Base-by-base conservation (phyloP, 2,329 filamentous ascomycete species). In the Grosmannia clavigera region DNA sequence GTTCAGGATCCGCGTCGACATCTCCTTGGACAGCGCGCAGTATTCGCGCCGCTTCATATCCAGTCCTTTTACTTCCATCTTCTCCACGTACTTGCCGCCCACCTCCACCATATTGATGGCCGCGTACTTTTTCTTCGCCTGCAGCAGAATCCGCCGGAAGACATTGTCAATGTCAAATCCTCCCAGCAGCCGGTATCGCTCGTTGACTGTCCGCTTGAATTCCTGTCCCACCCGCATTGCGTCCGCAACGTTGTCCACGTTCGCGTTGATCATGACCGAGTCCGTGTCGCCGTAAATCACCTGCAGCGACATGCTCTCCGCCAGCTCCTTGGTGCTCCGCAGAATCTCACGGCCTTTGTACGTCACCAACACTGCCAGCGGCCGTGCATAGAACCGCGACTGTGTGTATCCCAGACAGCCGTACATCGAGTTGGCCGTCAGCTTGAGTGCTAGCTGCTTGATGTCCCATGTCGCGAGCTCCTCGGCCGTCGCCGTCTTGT, bases 261-360 rank as follows among this genome's bases (percentile, higher is more conserved):
- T 97, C 64, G 94, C 95, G 70, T 99, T 99, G 78, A 99, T 97
- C 94, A 99, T 99, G 74, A 99, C 94, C 10, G 94, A 99, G 74
- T 99, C 94, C 14, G 94, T 99, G 74, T 99, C 94, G 76, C 94
- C 94, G 68, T 99, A 99, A 64, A 99, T 97, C 71, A 99, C 94
- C 68, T 94, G 88, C 35, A 99, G 81, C 62, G 91, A 86, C 66
- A 88, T 92, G 68, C 84, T 89, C 74, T 99, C 94, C 11, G 94
- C 94, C 63, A 99, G 82, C 59, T 95, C 92, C 73, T 97, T 99
- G 60, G 94, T 99, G 70, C 90, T 95, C 64, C 89, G 84, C 61
- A 99, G 78, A 82, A 99, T 97, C 76, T 99, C 94, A 77, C 94
- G 90, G 61, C 94, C 94, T 73, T 99, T 97, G 76, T 86, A 95